phyloP scores from a whole-genome alignment of 345 rosid species.

The Viola odorata region DNA sequence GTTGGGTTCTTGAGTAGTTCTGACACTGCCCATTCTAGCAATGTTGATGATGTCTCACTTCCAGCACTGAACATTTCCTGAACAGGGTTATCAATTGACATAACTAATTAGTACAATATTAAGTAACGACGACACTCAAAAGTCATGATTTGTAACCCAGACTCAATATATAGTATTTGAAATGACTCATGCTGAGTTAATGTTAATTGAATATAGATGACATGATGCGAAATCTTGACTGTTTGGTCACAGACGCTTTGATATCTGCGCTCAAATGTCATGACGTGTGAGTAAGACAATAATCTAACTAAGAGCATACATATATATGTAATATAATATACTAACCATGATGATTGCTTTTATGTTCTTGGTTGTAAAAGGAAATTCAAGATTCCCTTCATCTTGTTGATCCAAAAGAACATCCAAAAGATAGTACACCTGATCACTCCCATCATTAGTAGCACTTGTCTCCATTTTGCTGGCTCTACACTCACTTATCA shows the following conservation, averaged over 20 bases:
- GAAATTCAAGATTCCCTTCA: conserved; percentile 13
- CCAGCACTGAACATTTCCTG: background rate
- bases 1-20: background rate
- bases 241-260: too few relatives aligned
- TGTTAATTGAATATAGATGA: too few relatives aligned
- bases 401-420: conserved; percentile 29
- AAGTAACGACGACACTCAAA: too few relatives aligned
- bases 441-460: background rate
- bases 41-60: background rate
- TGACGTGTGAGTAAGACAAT: too few relatives aligned
- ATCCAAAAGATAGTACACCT: conserved; percentile 25
- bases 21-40: background rate
- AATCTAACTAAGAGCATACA: too few relatives aligned
- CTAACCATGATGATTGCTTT: conserved; percentile 35
- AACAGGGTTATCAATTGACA: too few relatives aligned
- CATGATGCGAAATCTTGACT: too few relatives aligned
- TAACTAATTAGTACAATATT: too few relatives aligned
- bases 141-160: too few relatives aligned
- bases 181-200: background rate
- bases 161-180: background rate
- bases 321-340: too few relatives aligned
- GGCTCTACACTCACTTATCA: conserved; percentile 26
- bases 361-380: conserved; percentile 16
- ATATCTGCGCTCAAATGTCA: background rate
- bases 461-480: background rate